Base-by-base conservation (phyloP, 2,329 filamentous ascomycete species). In the Botrytis squamosa region DNA sequence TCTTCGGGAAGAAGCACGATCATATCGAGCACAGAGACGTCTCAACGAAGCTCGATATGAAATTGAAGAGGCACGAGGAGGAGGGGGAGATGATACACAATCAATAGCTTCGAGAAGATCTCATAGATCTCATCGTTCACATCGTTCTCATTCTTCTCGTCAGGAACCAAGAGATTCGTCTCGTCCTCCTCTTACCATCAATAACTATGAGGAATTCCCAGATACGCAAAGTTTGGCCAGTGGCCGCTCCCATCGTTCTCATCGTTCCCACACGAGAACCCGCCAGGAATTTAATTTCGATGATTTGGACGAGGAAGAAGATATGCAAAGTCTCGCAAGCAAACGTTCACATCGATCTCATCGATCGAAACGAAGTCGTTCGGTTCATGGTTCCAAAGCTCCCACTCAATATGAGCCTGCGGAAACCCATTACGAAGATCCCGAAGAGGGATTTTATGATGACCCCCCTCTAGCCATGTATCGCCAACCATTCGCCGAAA, bases 1-100 rank as follows among this genome's bases (percentile, higher is more conserved):
- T 79, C 85, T 85, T 57, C 86, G 87, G 75, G 80, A 85, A 59
- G 85, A 87, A 69, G 88, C 90, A 87, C 85, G 77, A 84, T 87
- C 77, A 86, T 91, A 72, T 88, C 91, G 76, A 91, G 62, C 63
- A 49, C 70, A 67, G 8, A 42, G 62, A 68, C 85, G 85, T 40
- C 73, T 80, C 5, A 60, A 78, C 18, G 71, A 87, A 75, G 84
- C 84, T 49, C 83, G 88, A 75, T 77, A 87, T 78, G 79, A 78
- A 80, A 78, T 74, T 79, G 82, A 76, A 59, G 72, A 74, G 46
- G 46, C 20, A 52, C 57, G 55, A 7, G 36, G 44, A 25, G n/a
- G 33, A 0, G 63, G 33, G 7, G 46, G 29, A 25, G 72, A 71
- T 36, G 72, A 73, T 46, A 49, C 46, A 46, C 67, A 70, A 71